phyloP scores from a whole-genome alignment of 208 protist genomes.

The Leishmania braziliensis region DNA sequence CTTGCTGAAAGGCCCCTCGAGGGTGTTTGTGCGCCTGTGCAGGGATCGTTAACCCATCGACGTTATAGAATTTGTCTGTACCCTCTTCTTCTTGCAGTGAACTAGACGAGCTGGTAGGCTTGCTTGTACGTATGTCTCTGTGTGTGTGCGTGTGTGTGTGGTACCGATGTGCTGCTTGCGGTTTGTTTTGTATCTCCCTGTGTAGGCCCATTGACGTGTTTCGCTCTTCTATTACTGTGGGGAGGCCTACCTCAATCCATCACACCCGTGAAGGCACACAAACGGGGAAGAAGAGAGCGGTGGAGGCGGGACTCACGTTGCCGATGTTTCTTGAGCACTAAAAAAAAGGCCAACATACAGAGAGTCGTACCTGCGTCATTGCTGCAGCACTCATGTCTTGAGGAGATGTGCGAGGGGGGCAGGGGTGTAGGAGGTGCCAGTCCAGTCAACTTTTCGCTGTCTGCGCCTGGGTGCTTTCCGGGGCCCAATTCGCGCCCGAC shows the following conservation, averaged over 20 bases:
- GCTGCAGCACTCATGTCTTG: neutral
- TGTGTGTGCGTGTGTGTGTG: neutral
- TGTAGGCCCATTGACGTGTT: too few species aligned
- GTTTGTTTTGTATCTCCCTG: too few species aligned
- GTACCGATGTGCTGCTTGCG: neutral
- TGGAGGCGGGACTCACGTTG: neutral
- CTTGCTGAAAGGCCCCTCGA: neutral
- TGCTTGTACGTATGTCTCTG: too few species aligned
- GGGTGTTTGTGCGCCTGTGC: too few species aligned
- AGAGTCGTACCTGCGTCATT: neutral
- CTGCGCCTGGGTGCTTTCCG: neutral
- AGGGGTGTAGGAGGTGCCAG: neutral
- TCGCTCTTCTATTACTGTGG: neutral
- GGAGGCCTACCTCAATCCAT: neutral
- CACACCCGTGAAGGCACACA: neutral
- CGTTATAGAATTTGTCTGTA: too few species aligned
- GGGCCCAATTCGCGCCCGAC: neutral
- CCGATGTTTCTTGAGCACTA: neutral
- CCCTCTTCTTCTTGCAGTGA: too few species aligned
- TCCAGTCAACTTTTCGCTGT: neutral
- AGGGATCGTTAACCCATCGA: too few species aligned
- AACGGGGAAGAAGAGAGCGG: neutral
- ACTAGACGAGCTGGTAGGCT: too few species aligned
- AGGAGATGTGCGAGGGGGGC: neutral
- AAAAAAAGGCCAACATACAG: neutral